Percentiles rank a stretch among this genome's conserved stretches.
Evolutionary conservation across 169 alveolate species (phyloP).

Genomic region (Plasmodium malariae): DNA sequence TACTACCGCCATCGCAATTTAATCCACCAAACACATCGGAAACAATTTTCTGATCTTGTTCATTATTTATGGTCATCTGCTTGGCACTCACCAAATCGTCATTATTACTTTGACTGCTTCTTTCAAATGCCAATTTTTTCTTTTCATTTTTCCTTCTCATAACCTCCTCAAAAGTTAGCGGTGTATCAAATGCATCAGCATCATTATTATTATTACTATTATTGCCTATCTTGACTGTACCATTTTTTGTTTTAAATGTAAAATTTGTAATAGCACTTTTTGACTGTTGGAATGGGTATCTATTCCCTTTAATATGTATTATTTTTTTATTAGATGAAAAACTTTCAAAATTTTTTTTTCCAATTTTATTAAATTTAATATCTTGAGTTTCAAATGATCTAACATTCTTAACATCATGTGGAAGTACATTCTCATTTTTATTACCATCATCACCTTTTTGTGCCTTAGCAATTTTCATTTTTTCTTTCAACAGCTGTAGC

Average conservation of each 20-base stretch:
- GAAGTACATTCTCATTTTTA: slow-evolving; percentile 28
- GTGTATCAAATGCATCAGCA: slow-evolving; percentile 59
- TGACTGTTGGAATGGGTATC: slow-evolving; percentile 39
- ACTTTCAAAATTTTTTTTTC: slow-evolving; percentile 51
- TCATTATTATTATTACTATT: slow-evolving; percentile 30
- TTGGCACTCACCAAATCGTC: slow-evolving; percentile 8
- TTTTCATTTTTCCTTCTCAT: slow-evolving; percentile 77
- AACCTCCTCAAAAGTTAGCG: slow-evolving; percentile 73
- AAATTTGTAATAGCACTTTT: slow-evolving; percentile 19
- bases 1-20: neutral
- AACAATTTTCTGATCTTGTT: neutral
- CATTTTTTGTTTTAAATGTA: slow-evolving; percentile 35
- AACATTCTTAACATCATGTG: slow-evolving; percentile 41
- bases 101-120: neutral
- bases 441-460: slow-evolving; percentile 65
- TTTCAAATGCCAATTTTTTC: slow-evolving; percentile 41
- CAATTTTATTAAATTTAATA: slow-evolving; percentile 50
- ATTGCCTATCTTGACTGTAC: neutral
- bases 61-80: neutral
- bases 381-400: slow-evolving; percentile 62
- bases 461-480: slow-evolving; percentile 69
- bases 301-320: slow-evolving; percentile 15
- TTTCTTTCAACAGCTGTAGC: slow-evolving; percentile 74
- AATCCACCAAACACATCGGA: neutral
- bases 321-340: slow-evolving; percentile 44